Percentiles rank a stretch among this genome's conserved stretches.
Conservation (phyloP, 169 alveolate genomes). For the Babesia bigemina region DNA sequence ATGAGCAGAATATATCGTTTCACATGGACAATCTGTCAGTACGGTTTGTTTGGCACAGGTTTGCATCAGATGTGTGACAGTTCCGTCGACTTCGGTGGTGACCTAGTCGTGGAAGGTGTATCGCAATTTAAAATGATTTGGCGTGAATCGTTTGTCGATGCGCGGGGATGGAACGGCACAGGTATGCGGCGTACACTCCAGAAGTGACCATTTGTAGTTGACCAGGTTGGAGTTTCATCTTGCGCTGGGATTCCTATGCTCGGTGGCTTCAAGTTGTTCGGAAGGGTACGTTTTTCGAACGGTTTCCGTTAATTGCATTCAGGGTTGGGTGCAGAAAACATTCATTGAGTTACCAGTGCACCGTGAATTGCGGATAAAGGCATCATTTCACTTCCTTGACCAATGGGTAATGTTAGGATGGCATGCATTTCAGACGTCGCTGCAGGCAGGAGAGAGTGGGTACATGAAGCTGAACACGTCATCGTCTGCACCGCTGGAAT, state of each 20-base stretch:
- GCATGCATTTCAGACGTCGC: not conserved
- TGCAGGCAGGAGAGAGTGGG: conserved; percentile 73
- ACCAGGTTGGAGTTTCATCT: conserved; percentile 62
- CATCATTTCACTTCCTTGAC: conserved; percentile 76
- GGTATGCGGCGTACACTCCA: conserved; percentile 24
- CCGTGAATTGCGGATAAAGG: conserved; percentile 71
- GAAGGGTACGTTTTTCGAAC: conserved; percentile 23
- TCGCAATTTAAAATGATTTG: conserved; percentile 75
- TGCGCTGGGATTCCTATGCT: conserved; percentile 78
- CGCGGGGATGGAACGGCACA: conserved; percentile 78
- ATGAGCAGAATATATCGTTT: conserved; percentile 55
- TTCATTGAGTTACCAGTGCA: conserved; percentile 77
- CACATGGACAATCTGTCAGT: conserved; percentile 63
- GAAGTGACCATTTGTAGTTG: conserved; percentile 30
- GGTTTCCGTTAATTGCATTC: not conserved
- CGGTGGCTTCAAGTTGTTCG: conserved; percentile 73
- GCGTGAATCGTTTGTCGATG: conserved; percentile 70
- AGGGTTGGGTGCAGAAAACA: conserved; percentile 72
- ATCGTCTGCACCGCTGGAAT: conserved; percentile 66
- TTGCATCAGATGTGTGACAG: conserved; percentile 20
- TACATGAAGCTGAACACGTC: conserved; percentile 69
- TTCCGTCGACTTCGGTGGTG: conserved; percentile 70
- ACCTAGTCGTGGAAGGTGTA: conserved; percentile 63
- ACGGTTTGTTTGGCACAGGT: conserved; percentile 6
- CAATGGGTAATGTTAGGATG: conserved; percentile 58